Evolutionary conservation across 75 land plant genomes (phyloP).

Genomic region (Picea glauca): DNA sequence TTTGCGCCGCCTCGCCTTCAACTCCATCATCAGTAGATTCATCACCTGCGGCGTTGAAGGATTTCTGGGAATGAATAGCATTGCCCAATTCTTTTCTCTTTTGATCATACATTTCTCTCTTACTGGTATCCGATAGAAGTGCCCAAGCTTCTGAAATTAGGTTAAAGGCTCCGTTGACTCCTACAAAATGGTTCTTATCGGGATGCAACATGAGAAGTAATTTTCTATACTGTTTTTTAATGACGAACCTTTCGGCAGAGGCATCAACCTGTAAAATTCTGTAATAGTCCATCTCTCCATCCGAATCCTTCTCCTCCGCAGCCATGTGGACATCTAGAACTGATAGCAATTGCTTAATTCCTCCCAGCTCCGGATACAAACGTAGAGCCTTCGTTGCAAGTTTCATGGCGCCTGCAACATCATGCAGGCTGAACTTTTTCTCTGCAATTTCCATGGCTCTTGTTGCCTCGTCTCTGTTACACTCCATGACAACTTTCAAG

Average conservation of each 20-base stretch:
- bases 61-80: background rate
- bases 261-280: slow-evolving; percentile 32
- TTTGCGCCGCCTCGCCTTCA: background rate
- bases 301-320: background rate
- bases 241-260: background rate
- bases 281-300: slow-evolving; percentile 29
- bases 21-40: too few species aligned
- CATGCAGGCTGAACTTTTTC: slow-evolving; percentile 11
- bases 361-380: slow-evolving; percentile 21
- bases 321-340: slow-evolving; percentile 28
- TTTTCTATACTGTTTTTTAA: background rate
- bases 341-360: slow-evolving; percentile 23
- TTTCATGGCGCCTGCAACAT: slow-evolving; percentile 17
- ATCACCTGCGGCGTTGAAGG: background rate
- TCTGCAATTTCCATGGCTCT: slow-evolving; percentile 24
- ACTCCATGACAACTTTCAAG: slow-evolving; percentile 3
- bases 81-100: background rate
- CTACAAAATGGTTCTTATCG: slow-evolving; percentile 80
- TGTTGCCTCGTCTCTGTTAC: slow-evolving; percentile 17
- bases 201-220: background rate
- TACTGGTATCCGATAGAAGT: slow-evolving; percentile 30
- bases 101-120: slow-evolving; percentile 14
- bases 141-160: slow-evolving; percentile 81
- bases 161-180: slow-evolving; percentile 89
- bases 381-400: slow-evolving; percentile 15